Conservation (phyloP, 2,329 filamentous ascomycete species). For the Ceratocystis huliohia region DNA sequence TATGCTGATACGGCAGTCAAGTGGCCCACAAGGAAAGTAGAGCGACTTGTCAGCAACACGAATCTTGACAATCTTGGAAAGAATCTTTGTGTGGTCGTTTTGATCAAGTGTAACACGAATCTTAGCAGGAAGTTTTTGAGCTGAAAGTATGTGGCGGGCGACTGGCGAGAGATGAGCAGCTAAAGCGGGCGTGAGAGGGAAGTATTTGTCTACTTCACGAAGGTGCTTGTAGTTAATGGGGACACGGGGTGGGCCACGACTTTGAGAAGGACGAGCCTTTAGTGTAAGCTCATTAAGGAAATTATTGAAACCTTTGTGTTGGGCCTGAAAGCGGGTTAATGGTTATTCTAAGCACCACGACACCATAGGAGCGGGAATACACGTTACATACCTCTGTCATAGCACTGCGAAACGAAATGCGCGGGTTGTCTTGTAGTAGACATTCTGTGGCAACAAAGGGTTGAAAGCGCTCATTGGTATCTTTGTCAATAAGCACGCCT, state of each 20-base stretch:
- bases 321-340: constrained; percentile 37
- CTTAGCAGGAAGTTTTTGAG: constrained; percentile 36
- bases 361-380: constrained; percentile 16
- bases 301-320: constrained; percentile 73
- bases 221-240: constrained; percentile 70
- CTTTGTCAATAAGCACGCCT: constrained; percentile 64
- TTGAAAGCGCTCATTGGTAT: constrained; percentile 54
- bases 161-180: constrained; percentile 28
- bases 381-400: constrained; percentile 64
- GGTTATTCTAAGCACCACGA: background rate
- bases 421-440: constrained; percentile 48
- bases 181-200: constrained; percentile 52
- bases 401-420: constrained; percentile 65
- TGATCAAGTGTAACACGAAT: constrained; percentile 68
- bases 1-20: constrained; percentile 88
- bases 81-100: constrained; percentile 43
- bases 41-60: constrained; percentile 83
- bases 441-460: constrained; percentile 59
- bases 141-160: constrained; percentile 3
- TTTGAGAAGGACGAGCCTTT: background rate
- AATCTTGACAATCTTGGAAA: constrained; percentile 82
- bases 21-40: constrained; percentile 59
- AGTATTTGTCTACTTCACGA: constrained; percentile 73
- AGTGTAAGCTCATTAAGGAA: constrained; percentile 61
- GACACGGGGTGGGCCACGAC: constrained; percentile 36